Base-by-base conservation (phyloP, 441 rosid species). In the Omphalea diandra region DNA sequence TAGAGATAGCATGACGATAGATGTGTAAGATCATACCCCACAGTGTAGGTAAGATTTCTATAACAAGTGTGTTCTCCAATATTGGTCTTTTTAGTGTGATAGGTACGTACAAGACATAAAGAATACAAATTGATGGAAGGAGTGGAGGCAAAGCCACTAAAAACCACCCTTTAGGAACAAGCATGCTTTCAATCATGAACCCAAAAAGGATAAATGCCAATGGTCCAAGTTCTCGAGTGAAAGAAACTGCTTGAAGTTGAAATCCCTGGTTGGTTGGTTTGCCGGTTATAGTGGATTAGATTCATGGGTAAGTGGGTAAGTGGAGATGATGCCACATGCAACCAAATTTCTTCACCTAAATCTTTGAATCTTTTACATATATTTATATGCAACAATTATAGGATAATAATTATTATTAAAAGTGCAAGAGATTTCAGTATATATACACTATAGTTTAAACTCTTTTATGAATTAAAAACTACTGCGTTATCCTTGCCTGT, bases 111-210 rank as follows among this genome's bases (percentile, higher is more conserved):
- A 63, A 41, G 36, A 49, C 35, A 43, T 24, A 38, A 67, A 67
- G 15, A 56, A 49, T n/a, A 52, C 50, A 69, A 43, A n/a, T n/a
- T 56, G 62, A 69, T 40, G 61, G 46, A 65, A 69, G 33, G 70
- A 78, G 82, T 76, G 72, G 74, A 68, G 54, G 67, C 72, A 54
- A 76, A 81, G 76, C 68, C 82, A 78, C 70, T 64, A 27, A 70
- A 65, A 49, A 38, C 72, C 66, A 75, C 1, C 66, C 81, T 77
- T 72, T 17, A 46, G 63, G 75, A 59, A 72, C 75, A 77, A 72
- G 79, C 69, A 72, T 77, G 71, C 69, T 66, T n/a, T 77, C 75
- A 66, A 69, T 72, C 9, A 67, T 67, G 65, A 41, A 60, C 62
- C 60, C 67, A 14, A n/a, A 40, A 72, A 31, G 47, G 60, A 75